Evolutionary conservation across 75 land plant genomes (phyloP), one percentile per base, ranked within the genome.

Genomic region (Sequoiadendron giganteum): DNA sequence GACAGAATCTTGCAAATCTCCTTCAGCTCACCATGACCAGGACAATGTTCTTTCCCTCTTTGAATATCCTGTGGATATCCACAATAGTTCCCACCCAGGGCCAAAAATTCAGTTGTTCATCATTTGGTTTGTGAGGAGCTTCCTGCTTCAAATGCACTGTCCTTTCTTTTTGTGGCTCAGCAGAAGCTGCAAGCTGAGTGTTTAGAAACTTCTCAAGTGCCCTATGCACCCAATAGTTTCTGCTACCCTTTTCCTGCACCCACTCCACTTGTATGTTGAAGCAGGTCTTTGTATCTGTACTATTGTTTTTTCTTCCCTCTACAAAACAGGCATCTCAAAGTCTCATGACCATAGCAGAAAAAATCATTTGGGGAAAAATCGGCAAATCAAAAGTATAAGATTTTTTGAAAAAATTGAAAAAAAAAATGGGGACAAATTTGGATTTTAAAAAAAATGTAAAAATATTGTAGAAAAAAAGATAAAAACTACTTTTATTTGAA

Each of bases 71-170:
- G 43, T 92, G 94, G 54, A 95, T 90, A 86, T 97, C 94, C 10
- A 90, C 93, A 49, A 97, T 75, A 61, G 95, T 83, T 0, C 96
- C 98, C 90, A 80, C 92, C 97, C 97, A 95, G 19, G 97, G 98
- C 90, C 93, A 94, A 4, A 97, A 97, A 88, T 93, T 61, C 9
- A 93, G 47, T 86, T 94, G 90, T 48, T 48, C 80, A 30, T 48
- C 80, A 30, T 88, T 90, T 85, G 95, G 78, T 93, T 0, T 70
- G 88, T 48, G 95, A 36, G 38, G 80, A 28, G 95, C 43, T 42
- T 42, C 43, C 43, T 42, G 4, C 43, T 42, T 3, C 43, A 42
- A 42, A 42, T 42, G 43, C 4, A 42, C 43, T 42, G 43, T 42
- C 43, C 43, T 42, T 42, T 3, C 5, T 42, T 1, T 42, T 42